Evolutionary conservation across 768 basidiomycete species (phyloP), one percentile per base, ranked within the genome.

Genomic region (Auriscalpium vulgare): DNA sequence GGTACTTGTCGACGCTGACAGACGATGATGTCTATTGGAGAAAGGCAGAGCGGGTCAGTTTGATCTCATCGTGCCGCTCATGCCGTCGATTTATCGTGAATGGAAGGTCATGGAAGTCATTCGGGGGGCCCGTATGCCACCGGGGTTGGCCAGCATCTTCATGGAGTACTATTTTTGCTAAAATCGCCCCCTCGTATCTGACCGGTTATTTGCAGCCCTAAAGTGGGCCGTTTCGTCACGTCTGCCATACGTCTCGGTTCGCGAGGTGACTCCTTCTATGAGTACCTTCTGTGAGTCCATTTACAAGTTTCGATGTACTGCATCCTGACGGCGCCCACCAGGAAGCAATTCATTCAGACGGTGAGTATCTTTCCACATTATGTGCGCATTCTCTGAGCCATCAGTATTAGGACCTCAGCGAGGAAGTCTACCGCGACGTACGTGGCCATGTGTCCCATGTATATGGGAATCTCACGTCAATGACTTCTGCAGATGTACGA

Each of bases 181-280:
- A 14, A 10, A 29, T 50, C 40, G 11, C 14, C 10, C 17, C 8
- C 16, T 53, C 2, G 40, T 59, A 17, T 50, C 58, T 50, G 37
- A 23, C 36, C 3, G 13, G 36, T 16, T 36, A 36, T 23, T 6
- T 16, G 37, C 58, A 85, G 85, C 29, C 75, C 80, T 0, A 54
- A 71, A 35, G 72, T 66, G 46, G 84, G 85, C 17, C 72, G 69
- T 53, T 86, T 83, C 59, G 69, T 83, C 17, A 71, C 81, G 23
- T 84, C 88, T 11, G 80, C 87, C 16, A 88, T 98, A 59, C 84
- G 94, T 11, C 79, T 98, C 19, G 95, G 95, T 29, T 93, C 93
- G 37, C 79, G 93, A 45, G 95, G 87, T 35, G 95, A 98, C 68
- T 93, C 91, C 2, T 97, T 85, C 71, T 98, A 97, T 66, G 95